phyloP scores from a whole-genome alignment of 2,329 filamentous ascomycete genomes.

The Sporothrix pallida region DNA sequence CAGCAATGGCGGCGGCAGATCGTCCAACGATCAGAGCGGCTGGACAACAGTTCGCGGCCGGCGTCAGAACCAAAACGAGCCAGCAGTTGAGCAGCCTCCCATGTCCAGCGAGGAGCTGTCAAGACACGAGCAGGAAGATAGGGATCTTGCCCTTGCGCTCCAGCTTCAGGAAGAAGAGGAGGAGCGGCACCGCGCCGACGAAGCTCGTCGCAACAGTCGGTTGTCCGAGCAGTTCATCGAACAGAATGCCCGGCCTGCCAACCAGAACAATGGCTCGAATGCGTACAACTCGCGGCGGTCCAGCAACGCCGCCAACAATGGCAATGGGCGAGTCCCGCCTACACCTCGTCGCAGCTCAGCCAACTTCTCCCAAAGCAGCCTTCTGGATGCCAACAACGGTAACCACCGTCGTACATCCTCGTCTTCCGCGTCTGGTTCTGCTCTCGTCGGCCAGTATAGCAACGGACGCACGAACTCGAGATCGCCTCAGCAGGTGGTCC shows the following conservation, averaged over 20 bases:
- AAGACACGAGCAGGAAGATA: slow-evolving; percentile 75
- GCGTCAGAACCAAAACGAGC: slow-evolving; percentile 40
- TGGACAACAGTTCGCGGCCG: slow-evolving; percentile 63
- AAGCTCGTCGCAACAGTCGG: slow-evolving; percentile 65
- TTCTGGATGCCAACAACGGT: neutral
- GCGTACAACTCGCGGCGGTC: slow-evolving; percentile 44
- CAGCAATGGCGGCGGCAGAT: neutral
- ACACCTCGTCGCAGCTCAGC: slow-evolving; percentile 49
- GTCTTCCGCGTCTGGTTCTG: neutral
- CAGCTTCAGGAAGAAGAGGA: slow-evolving; percentile 97
- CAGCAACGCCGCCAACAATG: slow-evolving; percentile 31
- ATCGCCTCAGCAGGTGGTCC: slow-evolving; percentile 44
- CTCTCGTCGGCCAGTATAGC: slow-evolving; percentile 22
- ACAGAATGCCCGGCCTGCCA: slow-evolving; percentile 56
- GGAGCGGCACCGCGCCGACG: slow-evolving; percentile 68
- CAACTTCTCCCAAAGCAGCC: slow-evolving; percentile 21
- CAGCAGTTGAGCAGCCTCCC: neutral
- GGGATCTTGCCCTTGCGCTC: slow-evolving; percentile 84
- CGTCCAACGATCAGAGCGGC: slow-evolving; percentile 41
- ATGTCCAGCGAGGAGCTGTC: slow-evolving; percentile 21
- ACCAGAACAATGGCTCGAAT: slow-evolving; percentile 38
- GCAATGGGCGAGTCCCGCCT: slow-evolving; percentile 1
- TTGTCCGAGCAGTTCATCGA: slow-evolving; percentile 74
- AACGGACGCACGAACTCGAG: slow-evolving; percentile 19
- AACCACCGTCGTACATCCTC: slow-evolving; percentile 22